These are phyloP conservation scores for Lolium multiflorum DNA, from an alignment of 176 grass and related monocot genomes.

Conservation along the genomic window DNA sequence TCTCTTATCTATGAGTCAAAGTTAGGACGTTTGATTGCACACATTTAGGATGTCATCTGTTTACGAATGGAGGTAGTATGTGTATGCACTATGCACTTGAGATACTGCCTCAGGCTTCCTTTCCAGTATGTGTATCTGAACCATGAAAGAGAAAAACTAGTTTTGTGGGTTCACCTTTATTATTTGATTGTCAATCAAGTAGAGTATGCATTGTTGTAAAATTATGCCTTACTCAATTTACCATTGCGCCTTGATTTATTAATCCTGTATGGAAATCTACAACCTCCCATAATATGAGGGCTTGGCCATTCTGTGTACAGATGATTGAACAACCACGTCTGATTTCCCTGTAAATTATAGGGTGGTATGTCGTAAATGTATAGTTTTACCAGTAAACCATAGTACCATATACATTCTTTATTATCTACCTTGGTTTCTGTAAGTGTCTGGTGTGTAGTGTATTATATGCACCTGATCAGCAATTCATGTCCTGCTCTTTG, in stretches of 20 bases:
- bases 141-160: not conserved
- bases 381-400: not conserved
- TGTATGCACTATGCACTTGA: not conserved
- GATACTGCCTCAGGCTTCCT: not conserved
- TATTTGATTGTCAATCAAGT: slow-evolving; percentile 1
- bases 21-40: not conserved
- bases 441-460: not conserved
- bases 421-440: not conserved
- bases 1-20: not conserved
- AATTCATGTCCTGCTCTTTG: not conserved
- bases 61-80: not conserved
- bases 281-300: not conserved
- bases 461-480: not conserved
- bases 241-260: not conserved
- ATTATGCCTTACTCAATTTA: not conserved
- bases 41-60: not conserved
- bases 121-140: not conserved
- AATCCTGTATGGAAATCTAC: not conserved
- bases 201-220: not conserved
- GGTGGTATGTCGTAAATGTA: not conserved
- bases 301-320: not conserved
- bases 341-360: not conserved
- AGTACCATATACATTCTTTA: not conserved
- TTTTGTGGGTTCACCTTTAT: not conserved
- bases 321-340: not conserved